phyloP scores from a whole-genome alignment of 371 early-diverging fungal genomes.

The Apophysomyces variabilis region DNA sequence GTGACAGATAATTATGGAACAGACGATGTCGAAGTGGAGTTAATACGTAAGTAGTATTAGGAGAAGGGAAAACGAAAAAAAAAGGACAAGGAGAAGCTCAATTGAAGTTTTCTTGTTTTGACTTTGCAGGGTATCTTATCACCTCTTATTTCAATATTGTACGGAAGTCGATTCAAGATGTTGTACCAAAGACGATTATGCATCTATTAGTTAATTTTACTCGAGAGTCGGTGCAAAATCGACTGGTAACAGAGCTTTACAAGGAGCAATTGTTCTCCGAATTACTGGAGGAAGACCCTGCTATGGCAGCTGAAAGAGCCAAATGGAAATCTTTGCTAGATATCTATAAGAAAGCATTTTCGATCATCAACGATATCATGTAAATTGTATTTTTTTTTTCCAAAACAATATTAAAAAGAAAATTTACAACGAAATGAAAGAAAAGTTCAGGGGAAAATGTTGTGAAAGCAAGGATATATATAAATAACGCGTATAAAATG shows the following conservation, averaged over 20 bases:
- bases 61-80: not conserved
- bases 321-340: slow-evolving; percentile 80
- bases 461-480: slow-evolving; percentile 1
- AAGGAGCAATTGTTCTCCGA: slow-evolving; percentile 74
- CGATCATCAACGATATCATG: slow-evolving; percentile 74
- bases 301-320: slow-evolving; percentile 73
- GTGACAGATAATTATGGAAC: slow-evolving; percentile 51
- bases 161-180: slow-evolving; percentile 83
- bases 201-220: slow-evolving; percentile 80
- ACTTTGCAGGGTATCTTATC: slow-evolving; percentile 64
- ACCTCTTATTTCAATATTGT: slow-evolving; percentile 87
- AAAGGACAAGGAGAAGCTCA: not conserved
- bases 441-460: not conserved
- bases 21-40: slow-evolving; percentile 81
- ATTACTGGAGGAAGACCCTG: slow-evolving; percentile 80
- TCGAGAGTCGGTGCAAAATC: slow-evolving; percentile 79
- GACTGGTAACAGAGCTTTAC: slow-evolving; percentile 85
- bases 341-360: slow-evolving; percentile 79
- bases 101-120: too few species aligned
- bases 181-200: slow-evolving; percentile 95
- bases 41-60: slow-evolving; percentile 68
- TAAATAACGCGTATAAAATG: slow-evolving; percentile 1
- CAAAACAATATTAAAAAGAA: slow-evolving; percentile 5
- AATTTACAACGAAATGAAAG: slow-evolving; percentile 8
- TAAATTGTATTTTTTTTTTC: slow-evolving; percentile 32